Evolutionary conservation across 495 filamentous ascomycete genomes (phyloP).

Genomic region (Polyplosphaeria fusca): DNA sequence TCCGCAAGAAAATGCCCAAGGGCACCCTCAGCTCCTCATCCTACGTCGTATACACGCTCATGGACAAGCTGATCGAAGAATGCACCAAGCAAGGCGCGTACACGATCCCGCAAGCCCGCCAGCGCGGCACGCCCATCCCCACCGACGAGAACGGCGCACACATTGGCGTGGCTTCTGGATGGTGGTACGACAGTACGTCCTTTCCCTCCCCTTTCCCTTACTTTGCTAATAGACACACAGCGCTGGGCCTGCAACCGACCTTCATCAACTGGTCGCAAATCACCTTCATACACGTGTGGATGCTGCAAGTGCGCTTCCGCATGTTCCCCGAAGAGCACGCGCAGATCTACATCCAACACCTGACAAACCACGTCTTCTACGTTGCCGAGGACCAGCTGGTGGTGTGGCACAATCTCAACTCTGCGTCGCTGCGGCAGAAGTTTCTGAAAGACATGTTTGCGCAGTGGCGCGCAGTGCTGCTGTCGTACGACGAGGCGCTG

Average conservation of each 20-base stretch:
- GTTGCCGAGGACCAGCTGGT: slow-evolving; percentile 86
- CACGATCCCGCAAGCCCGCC: slow-evolving; percentile 40
- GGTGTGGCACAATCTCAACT: slow-evolving; percentile 62
- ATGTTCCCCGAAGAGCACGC: slow-evolving; percentile 61
- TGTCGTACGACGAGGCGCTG: slow-evolving; percentile 85
- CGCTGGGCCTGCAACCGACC: slow-evolving; percentile 66
- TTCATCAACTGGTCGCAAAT: slow-evolving; percentile 96
- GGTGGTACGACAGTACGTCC: slow-evolving; percentile 77
- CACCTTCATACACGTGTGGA: slow-evolving; percentile 93
- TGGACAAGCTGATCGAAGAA: slow-evolving; percentile 72
- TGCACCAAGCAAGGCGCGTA: slow-evolving; percentile 77
- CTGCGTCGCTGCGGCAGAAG: slow-evolving; percentile 65
- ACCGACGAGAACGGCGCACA: slow-evolving; percentile 71
- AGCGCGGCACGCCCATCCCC: slow-evolving; percentile 42
- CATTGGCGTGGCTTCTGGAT: slow-evolving; percentile 67
- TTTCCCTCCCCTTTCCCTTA: not conserved
- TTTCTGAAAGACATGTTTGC: slow-evolving; percentile 90
- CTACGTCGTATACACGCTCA: slow-evolving; percentile 73
- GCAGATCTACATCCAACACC: slow-evolving; percentile 66
- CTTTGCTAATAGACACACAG: slow-evolving; percentile 20
- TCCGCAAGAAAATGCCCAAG: slow-evolving; percentile 20
- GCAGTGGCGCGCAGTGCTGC: slow-evolving; percentile 82
- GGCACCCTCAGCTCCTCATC: slow-evolving; percentile 52
- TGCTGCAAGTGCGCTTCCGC: slow-evolving; percentile 82
- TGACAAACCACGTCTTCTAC: slow-evolving; percentile 91